phyloP scores from a whole-genome alignment of 805 yeast genomes.

The Teunomyces tritomae region DNA sequence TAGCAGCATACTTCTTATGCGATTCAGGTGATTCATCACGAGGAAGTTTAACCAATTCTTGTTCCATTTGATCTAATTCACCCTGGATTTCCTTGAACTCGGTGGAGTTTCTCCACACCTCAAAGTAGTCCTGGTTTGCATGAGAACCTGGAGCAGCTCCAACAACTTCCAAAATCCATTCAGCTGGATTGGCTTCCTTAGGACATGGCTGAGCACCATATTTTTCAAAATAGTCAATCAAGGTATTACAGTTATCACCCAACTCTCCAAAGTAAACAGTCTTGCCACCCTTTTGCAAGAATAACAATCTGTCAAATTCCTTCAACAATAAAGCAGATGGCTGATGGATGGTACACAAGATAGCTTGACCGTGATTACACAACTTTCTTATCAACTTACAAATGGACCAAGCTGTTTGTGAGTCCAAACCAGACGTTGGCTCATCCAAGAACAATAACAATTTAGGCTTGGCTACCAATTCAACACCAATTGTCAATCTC shows the following conservation, averaged over 20 bases:
- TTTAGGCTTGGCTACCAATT: conserved; percentile 40
- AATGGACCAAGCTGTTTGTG: conserved; percentile 44
- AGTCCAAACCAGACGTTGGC: conserved; percentile 45
- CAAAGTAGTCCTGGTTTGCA: conserved; percentile 67
- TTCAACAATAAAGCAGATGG: conserved; percentile 79
- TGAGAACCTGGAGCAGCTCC: conserved; percentile 83
- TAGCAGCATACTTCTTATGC: conserved; percentile 28
- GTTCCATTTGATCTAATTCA: conserved; percentile 66
- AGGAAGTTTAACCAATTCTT: conserved; percentile 40
- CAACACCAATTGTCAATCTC: conserved; percentile 42
- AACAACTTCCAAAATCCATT: conserved; percentile 87
- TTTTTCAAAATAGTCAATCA: conserved; percentile 34
- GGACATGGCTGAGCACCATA: conserved; percentile 41
- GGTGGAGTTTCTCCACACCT: conserved; percentile 72
- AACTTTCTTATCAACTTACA: conserved; percentile 40
- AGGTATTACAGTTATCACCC: conserved; percentile 27
- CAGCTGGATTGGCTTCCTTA: conserved; percentile 44
- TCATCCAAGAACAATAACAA: conserved; percentile 40
- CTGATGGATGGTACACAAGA: conserved; percentile 68
- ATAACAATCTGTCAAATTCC: conserved; percentile 71
- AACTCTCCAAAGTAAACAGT: conserved; percentile 44
- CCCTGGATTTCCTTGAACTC: conserved; percentile 57
- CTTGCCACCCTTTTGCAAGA: conserved; percentile 50
- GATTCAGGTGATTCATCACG: conserved; percentile 18
- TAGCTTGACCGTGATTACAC: conserved; percentile 41